Conservation (phyloP, 331 rosid species). For the Rhamnella rubrinervis region DNA sequence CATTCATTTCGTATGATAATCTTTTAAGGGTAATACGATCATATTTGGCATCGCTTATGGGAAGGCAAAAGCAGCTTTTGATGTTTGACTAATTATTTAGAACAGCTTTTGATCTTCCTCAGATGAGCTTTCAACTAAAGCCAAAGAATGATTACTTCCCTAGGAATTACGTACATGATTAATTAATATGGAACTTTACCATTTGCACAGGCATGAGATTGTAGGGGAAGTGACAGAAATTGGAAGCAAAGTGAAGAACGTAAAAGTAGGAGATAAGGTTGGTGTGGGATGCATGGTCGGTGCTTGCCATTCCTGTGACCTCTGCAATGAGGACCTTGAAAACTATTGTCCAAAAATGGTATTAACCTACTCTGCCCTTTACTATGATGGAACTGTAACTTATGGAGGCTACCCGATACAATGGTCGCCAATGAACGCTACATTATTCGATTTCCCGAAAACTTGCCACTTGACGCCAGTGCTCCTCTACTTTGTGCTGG, state of each 20-base stretch:
- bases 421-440: slow-evolving; percentile 50
- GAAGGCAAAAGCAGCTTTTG: too few relatives aligned
- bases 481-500: slow-evolving; percentile 76
- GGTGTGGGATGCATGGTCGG: slow-evolving; percentile 61
- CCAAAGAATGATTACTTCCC: too few relatives aligned
- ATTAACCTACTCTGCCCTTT: slow-evolving; percentile 30
- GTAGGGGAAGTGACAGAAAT: slow-evolving; percentile 65
- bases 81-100: too few relatives aligned
- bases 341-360: slow-evolving; percentile 46
- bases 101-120: too few relatives aligned
- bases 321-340: slow-evolving; percentile 47
- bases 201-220: slow-evolving; percentile 52
- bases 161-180: too few relatives aligned
- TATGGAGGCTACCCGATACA: slow-evolving; percentile 57
- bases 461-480: slow-evolving; percentile 38
- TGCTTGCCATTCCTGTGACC: slow-evolving; percentile 52
- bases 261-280: slow-evolving; percentile 67
- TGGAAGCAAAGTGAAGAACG: slow-evolving; percentile 53
- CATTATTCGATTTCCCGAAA: slow-evolving; percentile 36
- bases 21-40: too few relatives aligned
- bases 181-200: neutral
- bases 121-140: too few relatives aligned
- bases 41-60: too few relatives aligned
- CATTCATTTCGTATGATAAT: too few relatives aligned
- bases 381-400: slow-evolving; percentile 44